A percentile compares a stretch with the other conserved stretches of the same genome.
These are phyloP conservation scores for Cruciata laevipes DNA, from an alignment of 257 asterid species.

Conservation along the genomic window DNA sequence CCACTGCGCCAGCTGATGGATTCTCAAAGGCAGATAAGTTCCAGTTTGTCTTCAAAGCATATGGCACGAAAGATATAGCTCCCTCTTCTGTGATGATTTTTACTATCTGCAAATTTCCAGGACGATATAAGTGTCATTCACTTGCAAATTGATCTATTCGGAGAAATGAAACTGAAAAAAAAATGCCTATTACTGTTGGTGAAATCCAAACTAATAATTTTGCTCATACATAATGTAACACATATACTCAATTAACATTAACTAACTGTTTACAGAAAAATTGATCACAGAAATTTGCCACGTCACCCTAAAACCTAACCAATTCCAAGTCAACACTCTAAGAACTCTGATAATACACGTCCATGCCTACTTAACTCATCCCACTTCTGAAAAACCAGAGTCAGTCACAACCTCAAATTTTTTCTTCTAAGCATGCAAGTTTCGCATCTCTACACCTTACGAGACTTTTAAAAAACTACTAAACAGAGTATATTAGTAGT, in stretches of 20 bases:
- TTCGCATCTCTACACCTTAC: background rate
- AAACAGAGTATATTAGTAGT: background rate
- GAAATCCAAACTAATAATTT: background rate
- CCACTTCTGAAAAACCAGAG: background rate
- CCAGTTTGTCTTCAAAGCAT: slow-evolving; percentile 86
- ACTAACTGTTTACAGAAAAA: background rate
- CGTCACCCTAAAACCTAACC: background rate
- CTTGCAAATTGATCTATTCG: background rate
- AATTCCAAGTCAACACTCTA: background rate
- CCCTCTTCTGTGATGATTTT: slow-evolving; percentile 94
- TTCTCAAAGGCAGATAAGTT: slow-evolving; percentile 72
- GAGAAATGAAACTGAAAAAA: background rate
- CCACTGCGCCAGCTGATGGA: slow-evolving; percentile 83
- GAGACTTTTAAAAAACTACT: background rate
- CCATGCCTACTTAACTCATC: background rate
- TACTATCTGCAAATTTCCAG: slow-evolving; percentile 56
- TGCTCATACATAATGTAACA: background rate
- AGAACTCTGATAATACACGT: background rate
- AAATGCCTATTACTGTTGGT: background rate
- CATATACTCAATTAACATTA: too few species aligned
- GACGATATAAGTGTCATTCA: slow-evolving; percentile 8
- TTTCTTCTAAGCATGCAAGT: background rate
- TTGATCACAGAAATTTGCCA: background rate
- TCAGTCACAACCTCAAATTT: background rate
- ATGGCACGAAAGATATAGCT: slow-evolving; percentile 52